A percentile compares a stretch with the other conserved stretches of the same genome.
Evolutionary conservation across 2,329 filamentous ascomycete genomes (phyloP).

Genomic region (Ophioceras dolichostomum): DNA sequence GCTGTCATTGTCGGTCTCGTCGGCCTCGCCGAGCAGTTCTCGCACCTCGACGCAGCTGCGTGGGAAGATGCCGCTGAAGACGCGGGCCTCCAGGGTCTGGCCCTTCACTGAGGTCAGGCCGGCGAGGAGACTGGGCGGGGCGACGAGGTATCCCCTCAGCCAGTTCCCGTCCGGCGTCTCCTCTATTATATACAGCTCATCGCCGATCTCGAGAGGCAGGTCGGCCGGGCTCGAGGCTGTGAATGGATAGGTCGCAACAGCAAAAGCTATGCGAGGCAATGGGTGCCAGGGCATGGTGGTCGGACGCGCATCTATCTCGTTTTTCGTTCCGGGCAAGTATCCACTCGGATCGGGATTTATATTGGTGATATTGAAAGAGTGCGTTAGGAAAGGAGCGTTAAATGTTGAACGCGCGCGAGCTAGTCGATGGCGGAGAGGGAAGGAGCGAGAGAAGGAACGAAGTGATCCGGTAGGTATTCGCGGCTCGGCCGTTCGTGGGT

Average conservation of each 20-base stretch:
- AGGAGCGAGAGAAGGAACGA: neutral
- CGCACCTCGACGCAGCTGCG: slow-evolving; percentile 88
- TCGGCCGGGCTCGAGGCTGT: slow-evolving; percentile 76
- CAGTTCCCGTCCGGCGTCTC: slow-evolving; percentile 86
- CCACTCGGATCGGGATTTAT: too few species aligned
- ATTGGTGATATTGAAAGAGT: too few species aligned
- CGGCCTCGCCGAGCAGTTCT: slow-evolving; percentile 72
- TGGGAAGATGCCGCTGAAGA: slow-evolving; percentile 98
- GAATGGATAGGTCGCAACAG: slow-evolving; percentile 92
- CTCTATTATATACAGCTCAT: slow-evolving; percentile 98
- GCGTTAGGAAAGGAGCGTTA: too few species aligned
- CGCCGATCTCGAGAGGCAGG: slow-evolving; percentile 90
- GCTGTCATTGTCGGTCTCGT: slow-evolving; percentile 34
- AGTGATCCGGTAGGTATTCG: neutral
- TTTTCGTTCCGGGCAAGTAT: too few species aligned
- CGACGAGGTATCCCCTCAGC: slow-evolving; percentile 91
- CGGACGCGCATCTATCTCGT: slow-evolving; percentile 9
- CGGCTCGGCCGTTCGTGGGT: neutral
- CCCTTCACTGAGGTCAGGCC: slow-evolving; percentile 85
- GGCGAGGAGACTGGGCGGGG: slow-evolving; percentile 83
- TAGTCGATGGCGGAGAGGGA: neutral
- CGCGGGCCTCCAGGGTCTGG: slow-evolving; percentile 85
- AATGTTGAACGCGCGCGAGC: neutral
- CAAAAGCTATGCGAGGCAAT: slow-evolving; percentile 93
- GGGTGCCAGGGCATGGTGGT: slow-evolving; percentile 86